Base-by-base conservation (phyloP, 192 early-diverging fungal genomes). In the Gigaspora rosea region DNA sequence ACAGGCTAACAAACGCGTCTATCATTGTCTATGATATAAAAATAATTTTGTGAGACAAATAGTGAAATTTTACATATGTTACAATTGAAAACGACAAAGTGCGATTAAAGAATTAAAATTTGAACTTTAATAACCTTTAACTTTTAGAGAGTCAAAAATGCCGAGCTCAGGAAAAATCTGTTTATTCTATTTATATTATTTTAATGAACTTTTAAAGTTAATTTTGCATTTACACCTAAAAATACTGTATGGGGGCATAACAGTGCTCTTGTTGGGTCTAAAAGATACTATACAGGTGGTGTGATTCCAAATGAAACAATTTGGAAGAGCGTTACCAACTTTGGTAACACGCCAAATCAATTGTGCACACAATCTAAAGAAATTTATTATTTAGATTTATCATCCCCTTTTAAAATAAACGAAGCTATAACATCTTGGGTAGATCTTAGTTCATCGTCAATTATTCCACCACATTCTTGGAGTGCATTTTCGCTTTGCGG, bases 311-410 rank as follows among this genome's bases (percentile, higher is more conserved):
- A 41, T 41, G 41, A 3, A 41, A 41, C 41, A 41, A 41, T 41
- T 41, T 41, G 41, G 2, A 41, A 3, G 2, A 41, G 41, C 7
- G 41, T 41, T 41, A 0, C 2, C 0, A 2, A 41, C 7, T 41
- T 41, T 41, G 3, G 0, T 2, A 41, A 41, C 41, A 41, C 2
- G 7, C 41, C 41, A 41, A 41, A 41, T 41, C 36, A 41, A 41
- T 3, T 41, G n/a, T 2, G 8, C 15, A 35, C 36, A n/a, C 12
- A 0, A 35, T 64, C 35, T 3, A 35, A 64, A 64, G 13, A 64
- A 41, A 46, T 64, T 41, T 64, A 41, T 64, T 64, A 64, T 64
- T 36, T 64, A 64, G 15, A 64, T 33, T 32, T 64, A 33, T 9
- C 3, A 15, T 36, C 27, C 0, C 2, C 9, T 8, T 64, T 64